phyloP scores from a whole-genome alignment of 2,329 filamentous ascomycete species.

The Thielaviopsis populi region DNA sequence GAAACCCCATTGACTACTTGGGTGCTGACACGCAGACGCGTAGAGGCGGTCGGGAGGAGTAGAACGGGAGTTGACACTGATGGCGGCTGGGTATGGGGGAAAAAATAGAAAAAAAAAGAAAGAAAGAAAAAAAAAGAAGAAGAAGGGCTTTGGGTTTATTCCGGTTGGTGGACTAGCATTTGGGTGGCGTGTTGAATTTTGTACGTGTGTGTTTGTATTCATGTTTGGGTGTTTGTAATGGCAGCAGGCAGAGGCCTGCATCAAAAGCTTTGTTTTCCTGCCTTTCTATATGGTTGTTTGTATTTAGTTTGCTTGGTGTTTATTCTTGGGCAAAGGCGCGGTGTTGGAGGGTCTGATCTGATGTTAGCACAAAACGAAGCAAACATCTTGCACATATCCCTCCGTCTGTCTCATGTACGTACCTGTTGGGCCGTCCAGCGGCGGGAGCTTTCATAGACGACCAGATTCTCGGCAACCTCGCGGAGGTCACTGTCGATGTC shows the following conservation, averaged over 20 bases:
- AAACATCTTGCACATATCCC: background rate
- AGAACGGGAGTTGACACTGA: background rate
- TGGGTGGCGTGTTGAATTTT: background rate
- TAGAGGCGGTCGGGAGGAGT: constrained; percentile 12
- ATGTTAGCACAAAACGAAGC: background rate
- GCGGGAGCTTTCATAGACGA: constrained; percentile 52
- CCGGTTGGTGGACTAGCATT: background rate
- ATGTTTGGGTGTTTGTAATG: background rate
- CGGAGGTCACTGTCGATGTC: constrained; percentile 41
- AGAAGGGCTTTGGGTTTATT: too few species aligned
- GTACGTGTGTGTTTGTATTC: background rate
- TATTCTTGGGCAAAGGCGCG: background rate
- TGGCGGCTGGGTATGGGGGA: background rate
- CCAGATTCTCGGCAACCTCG: constrained; percentile 50
- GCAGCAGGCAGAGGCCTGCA: background rate
- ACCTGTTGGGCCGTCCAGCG: constrained; percentile 48
- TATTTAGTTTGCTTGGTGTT: background rate
- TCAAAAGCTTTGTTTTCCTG: background rate
- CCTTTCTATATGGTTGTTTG: background rate
- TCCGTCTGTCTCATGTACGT: background rate
- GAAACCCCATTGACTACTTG: constrained; percentile 63
- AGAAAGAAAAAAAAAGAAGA: too few species aligned
- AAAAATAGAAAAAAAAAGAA: too few species aligned
- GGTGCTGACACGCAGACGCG: constrained; percentile 26
- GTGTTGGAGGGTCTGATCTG: background rate